A percentile compares a stretch with the other conserved stretches of the same genome.
Evolutionary conservation across 2,329 filamentous ascomycete genomes (phyloP).

Genomic region (Chrysoporthe deuterocubensis): DNA sequence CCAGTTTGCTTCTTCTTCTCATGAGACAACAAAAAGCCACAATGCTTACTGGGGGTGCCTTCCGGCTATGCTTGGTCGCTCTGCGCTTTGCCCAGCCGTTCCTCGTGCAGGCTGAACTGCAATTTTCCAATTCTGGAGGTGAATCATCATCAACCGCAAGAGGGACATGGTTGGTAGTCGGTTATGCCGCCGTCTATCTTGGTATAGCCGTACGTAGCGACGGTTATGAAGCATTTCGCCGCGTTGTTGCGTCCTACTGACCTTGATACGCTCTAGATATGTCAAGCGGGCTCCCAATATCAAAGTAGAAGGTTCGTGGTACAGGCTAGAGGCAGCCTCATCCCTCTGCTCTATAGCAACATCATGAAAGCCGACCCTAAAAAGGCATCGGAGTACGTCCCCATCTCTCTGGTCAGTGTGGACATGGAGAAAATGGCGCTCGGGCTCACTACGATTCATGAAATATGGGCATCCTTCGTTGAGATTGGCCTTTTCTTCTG

Average conservation of each 20-base stretch:
- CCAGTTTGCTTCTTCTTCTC: not conserved
- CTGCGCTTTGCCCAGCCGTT: not conserved
- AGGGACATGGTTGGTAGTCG: not conserved
- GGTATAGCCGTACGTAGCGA: not conserved
- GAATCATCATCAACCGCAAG: not conserved
- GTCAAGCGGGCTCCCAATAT: not conserved
- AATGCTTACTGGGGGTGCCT: not conserved
- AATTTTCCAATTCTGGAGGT: not conserved
- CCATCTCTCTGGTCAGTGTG: not conserved
- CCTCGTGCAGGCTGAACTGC: not conserved
- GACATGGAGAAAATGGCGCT: not conserved
- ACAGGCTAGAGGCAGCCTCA: not conserved
- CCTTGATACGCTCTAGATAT: not conserved
- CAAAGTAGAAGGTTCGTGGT: not conserved
- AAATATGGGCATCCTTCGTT: not conserved
- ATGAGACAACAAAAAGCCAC: not conserved
- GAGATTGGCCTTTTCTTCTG: not conserved
- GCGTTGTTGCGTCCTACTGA: not conserved
- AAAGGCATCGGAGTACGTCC: not conserved
- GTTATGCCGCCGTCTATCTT: not conserved
- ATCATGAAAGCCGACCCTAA: not conserved
- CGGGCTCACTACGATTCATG: not conserved
- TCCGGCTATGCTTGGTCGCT: not conserved
- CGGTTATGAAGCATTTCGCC: not conserved
- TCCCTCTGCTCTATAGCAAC: not conserved